Evolutionary conservation across 2,329 filamentous ascomycete species (phyloP), one percentile per base, ranked within the genome.

Genomic region (Leptographium procerum): DNA sequence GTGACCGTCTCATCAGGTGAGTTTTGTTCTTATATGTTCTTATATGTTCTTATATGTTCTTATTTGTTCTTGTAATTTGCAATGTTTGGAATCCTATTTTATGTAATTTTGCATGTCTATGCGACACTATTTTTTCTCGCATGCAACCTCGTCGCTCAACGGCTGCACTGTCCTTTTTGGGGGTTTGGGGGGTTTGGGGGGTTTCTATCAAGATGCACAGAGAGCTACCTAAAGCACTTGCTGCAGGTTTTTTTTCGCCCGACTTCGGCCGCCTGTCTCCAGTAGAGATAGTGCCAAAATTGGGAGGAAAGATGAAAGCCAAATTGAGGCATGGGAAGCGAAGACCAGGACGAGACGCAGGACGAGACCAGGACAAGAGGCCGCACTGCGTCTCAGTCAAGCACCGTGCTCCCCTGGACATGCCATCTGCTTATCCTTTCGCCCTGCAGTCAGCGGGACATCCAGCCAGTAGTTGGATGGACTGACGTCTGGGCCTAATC

Each of bases 1-100:
- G 56, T 62, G 58, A 56, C 56, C 53, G 59, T 60, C 36, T 59
- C 59, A 22, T 61, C 59, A 59, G 60, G 62, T 62, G 62, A 58
- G 62, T 58, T 54, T 28, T 54, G n/a, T 43, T 43, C 31, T 8
- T 22, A 8, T 9, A 43, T n/a, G n/a, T n/a, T n/a, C n/a, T n/a
- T n/a, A n/a, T n/a, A n/a, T n/a, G n/a, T n/a, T n/a, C n/a, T n/a
- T n/a, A n/a, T n/a, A n/a, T n/a, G n/a, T n/a, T n/a, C n/a, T n/a
- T n/a, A n/a, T n/a, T 43, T 19, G 16, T 43, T 16, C 11, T 7
- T 7, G 7, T 43, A 14, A 7, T 6, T 19, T 43, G 40, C 40
- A 16, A 43, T 7, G 9, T 2, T 19, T 50, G 47, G 2, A 13
- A 26, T 24, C 24, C 24, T 29, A 26, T 13, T 8, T 50, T 19